Conservation (phyloP, 202 grass and related monocot species). For the Cymbopogon flexuosus region DNA sequence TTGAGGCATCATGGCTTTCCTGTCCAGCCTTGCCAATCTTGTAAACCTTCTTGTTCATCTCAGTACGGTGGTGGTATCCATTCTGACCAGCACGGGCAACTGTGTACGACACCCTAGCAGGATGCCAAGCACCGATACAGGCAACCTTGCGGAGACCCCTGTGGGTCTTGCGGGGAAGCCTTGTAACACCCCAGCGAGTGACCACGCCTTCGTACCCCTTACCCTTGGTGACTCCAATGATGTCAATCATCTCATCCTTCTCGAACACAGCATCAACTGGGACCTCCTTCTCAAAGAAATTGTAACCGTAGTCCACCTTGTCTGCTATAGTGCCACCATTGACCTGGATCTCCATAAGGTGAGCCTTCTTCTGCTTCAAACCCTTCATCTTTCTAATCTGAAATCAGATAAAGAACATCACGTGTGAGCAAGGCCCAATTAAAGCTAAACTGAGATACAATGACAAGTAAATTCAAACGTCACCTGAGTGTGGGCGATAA, state of each 20-base stretch:
- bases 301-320: constrained; percentile 78
- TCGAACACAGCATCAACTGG: constrained; percentile 75
- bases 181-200: constrained; percentile 86
- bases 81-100: constrained; percentile 94
- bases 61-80: constrained; percentile 88
- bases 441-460: not conserved
- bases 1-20: constrained; percentile 60
- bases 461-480: not conserved
- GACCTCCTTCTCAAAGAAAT: constrained; percentile 81
- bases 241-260: constrained; percentile 96
- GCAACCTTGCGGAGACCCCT: constrained; percentile 92
- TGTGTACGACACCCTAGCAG: constrained; percentile 86
- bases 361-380: constrained; percentile 93
- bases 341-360: constrained; percentile 91
- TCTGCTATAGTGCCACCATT: constrained; percentile 78
- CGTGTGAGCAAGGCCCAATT: not conserved
- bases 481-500: constrained; percentile 78
- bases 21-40: constrained; percentile 82
- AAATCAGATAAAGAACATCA: not conserved
- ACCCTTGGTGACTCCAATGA: constrained; percentile 96
- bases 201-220: constrained; percentile 94
- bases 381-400: constrained; percentile 43
- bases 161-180: constrained; percentile 93
- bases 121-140: constrained; percentile 95
- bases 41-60: constrained; percentile 94